Evolutionary conservation across 2,329 filamentous ascomycete genomes (phyloP).

Genomic region (Teratosphaeria pseudoeucalypti): DNA sequence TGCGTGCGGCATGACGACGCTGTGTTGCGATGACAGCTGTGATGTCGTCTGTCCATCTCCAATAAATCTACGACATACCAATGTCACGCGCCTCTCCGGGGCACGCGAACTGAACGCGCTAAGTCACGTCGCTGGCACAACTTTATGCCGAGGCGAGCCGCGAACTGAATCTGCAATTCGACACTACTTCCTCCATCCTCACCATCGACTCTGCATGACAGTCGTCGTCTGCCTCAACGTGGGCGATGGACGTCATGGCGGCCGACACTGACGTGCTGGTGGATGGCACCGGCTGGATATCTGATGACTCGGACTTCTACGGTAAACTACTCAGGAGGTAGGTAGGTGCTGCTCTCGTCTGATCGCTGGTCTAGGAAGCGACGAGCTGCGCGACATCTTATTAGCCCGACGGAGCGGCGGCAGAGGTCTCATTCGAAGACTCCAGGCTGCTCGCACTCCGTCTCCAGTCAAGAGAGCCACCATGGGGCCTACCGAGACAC

Average conservation of each 20-base stretch:
- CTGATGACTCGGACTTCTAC: constrained; percentile 36
- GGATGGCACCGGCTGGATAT: constrained; percentile 13
- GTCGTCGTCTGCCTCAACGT: neutral
- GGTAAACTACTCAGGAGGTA: constrained; percentile 21
- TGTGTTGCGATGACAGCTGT: too few species aligned
- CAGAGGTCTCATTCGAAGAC: neutral
- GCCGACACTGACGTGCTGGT: neutral
- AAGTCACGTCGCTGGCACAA: too few species aligned
- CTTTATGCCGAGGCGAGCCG: too few species aligned
- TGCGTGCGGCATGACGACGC: constrained; percentile 35
- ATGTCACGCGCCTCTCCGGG: too few species aligned
- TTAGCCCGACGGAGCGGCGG: neutral
- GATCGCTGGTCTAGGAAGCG: neutral
- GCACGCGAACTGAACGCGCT: too few species aligned
- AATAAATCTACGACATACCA: too few species aligned
- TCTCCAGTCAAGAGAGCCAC: neutral
- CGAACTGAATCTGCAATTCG: too few species aligned
- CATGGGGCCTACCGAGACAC: neutral
- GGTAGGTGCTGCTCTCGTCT: neutral
- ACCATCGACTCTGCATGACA: neutral
- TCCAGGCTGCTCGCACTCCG: neutral
- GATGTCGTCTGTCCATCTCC: too few species aligned
- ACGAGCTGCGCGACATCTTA: neutral
- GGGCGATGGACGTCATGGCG: neutral
- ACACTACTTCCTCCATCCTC: neutral